Evolutionary conservation across 306 rosid species (phyloP), one percentile per base, ranked within the genome.

Genomic region (Alnus rubra): DNA sequence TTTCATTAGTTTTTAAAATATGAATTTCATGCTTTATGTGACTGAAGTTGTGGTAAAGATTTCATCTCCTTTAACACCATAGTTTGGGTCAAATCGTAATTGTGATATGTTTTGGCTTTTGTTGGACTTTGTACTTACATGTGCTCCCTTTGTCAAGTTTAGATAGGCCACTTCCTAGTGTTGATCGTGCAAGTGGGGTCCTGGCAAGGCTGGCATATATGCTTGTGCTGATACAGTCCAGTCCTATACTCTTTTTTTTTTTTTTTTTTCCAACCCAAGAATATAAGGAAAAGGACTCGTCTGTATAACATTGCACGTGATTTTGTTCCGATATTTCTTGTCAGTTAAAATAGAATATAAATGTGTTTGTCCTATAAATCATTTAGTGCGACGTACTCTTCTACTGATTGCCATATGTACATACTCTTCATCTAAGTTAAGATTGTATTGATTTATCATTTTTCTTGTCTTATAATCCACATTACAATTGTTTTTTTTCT

Each of bases 401-500:
- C 30, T 5, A 8, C 9, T 10, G 19, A 8, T 7, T 64, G 70
- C 70, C 10, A 12, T 31, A 12, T 35, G 18, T 13, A 14, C 33
- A 16, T 31, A 7, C 15, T 63, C 70, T 64, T 37, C 45, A 64
- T 35, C 14, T 35, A 33, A 10, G 44, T 64, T 64, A 64, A 13
- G 70, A 15, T 35, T 64, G 47, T 33, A 9, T 28, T 71, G 55
- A 19, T 10, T 23, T 14, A 13, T 71, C 10, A 50, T 64, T 81
- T 81, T 68, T 18, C 33, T 74, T 35, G 19, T 3, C 70, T 13
- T 52, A 48, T 67, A 16, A 64, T 67, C 56, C 37, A 19, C 39
- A 9, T 50, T 44, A 23, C 64, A 64, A 64, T 71, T 71, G 44
- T 56, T 58, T 56, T 76, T 60, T 28, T 52, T 55, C n/a, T 23